A percentile compares a stretch with the other conserved stretches of the same genome.
phyloP scores from a whole-genome alignment of 2,329 filamentous ascomycete genomes.

The Hymenoscyphus albidus region DNA sequence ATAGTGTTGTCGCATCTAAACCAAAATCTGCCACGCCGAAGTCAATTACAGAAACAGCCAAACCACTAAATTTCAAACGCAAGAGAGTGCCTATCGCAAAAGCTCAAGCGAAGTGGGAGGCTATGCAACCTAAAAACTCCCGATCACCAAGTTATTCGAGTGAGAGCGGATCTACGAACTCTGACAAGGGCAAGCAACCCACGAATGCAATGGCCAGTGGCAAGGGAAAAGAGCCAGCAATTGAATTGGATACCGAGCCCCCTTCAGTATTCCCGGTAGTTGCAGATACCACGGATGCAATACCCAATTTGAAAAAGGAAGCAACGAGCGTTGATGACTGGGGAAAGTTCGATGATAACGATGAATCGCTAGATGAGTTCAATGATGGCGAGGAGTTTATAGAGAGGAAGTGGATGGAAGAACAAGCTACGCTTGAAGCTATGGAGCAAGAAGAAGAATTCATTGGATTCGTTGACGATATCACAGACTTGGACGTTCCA shows the following conservation, averaged over 20 bases:
- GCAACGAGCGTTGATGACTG: slow-evolving; percentile 47
- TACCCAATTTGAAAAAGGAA: slow-evolving; percentile 47
- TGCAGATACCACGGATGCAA: not conserved
- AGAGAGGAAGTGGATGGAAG: slow-evolving; percentile 68
- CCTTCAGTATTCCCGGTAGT: too few relatives aligned
- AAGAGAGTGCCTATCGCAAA: slow-evolving; percentile 25
- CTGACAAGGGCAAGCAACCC: not conserved
- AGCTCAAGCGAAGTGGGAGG: slow-evolving; percentile 32
- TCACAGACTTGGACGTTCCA: slow-evolving; percentile 6
- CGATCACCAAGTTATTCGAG: slow-evolving; percentile 13
- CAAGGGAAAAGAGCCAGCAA: not conserved
- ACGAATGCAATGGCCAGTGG: not conserved
- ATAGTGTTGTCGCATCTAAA: slow-evolving; percentile 21
- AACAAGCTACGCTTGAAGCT: slow-evolving; percentile 65
- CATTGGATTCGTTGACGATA: slow-evolving; percentile 23
- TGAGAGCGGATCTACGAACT: not conserved
- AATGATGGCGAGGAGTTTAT: slow-evolving; percentile 58
- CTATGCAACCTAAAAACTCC: slow-evolving; percentile 25
- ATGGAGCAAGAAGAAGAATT: slow-evolving; percentile 44
- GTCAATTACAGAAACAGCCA: slow-evolving; percentile 12
- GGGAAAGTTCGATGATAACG: slow-evolving; percentile 54
- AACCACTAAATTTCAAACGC: slow-evolving; percentile 13
- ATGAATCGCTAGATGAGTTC: slow-evolving; percentile 50
- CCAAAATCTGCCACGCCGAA: slow-evolving; percentile 16
- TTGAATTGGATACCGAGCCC: not conserved